phyloP scores from a whole-genome alignment of 169 alveolate species.

The Eimeria tenella region DNA sequence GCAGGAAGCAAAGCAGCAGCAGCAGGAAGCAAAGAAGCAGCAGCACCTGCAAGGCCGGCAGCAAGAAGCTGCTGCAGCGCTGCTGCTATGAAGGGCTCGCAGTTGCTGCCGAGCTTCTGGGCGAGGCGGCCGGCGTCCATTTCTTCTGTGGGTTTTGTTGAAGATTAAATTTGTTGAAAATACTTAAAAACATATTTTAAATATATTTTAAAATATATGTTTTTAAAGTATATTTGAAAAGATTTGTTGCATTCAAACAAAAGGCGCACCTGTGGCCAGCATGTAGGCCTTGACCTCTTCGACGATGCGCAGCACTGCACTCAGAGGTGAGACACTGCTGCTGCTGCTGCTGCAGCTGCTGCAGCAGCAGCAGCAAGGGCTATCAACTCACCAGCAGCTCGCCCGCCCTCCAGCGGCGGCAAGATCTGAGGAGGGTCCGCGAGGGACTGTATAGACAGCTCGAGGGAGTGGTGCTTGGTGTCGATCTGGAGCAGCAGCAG shows the following conservation, averaged over 20 bases:
- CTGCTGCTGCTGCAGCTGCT: no score
- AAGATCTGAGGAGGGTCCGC: constrained; percentile 40
- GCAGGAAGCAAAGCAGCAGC: no score
- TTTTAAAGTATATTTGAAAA: background rate
- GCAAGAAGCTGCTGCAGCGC: constrained; percentile 11
- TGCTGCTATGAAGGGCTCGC: constrained; percentile 42
- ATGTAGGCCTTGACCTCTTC: constrained; percentile 59
- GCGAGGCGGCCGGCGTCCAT: background rate
- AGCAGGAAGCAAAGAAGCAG: background rate
- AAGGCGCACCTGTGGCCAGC: constrained; percentile 18
- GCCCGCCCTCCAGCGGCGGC: constrained; percentile 13
- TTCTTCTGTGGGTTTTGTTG: background rate
- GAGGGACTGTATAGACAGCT: constrained; percentile 34
- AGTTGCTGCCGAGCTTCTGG: background rate
- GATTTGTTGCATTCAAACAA: background rate
- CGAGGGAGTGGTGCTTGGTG: constrained; percentile 19
- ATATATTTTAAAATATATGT: background rate
- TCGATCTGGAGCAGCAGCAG: background rate
- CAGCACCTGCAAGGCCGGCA: background rate
- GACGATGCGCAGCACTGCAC: constrained; percentile 7
- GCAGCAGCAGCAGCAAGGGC: no score
- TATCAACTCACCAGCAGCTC: constrained; percentile 15
- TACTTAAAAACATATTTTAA: background rate
- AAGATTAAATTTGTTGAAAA: no score
- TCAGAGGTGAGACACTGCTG: background rate